Evolutionary conservation across 768 basidiomycete species (phyloP), one percentile per base, ranked within the genome.

Genomic region (Mycena belliarum): DNA sequence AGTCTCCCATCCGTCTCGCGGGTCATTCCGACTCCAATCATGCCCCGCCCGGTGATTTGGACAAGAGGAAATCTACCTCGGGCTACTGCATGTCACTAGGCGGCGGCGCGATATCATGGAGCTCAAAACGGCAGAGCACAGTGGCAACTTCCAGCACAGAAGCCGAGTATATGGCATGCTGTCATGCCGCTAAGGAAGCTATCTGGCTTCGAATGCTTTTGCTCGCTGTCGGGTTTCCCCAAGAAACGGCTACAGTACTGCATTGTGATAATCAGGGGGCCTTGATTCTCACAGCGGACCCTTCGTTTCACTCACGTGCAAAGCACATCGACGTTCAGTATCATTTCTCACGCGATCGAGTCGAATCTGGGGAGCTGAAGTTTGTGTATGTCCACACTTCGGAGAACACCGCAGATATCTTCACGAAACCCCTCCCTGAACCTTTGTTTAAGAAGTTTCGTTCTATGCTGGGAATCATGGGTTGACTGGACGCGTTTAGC

Each of bases 281-380:
- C 14, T 20, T 72, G 5, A 49, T 58, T 6, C 55, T 70, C 4
- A 46, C 66, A 0, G 48, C 54, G 2, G 68, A 74, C 51, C 66
- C 69, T 4, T 54, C 63, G 15, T 66, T 65, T 51, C 70, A 73
- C 43, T 37, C 64, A 8, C 59, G 68, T 18, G 63, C 70, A 1
- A 75, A 75, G 54, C 74, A 76, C 59, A 70, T 74, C 45, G 68
- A 71, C 38, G 66, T 72, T 16, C 63, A 65, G 2, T 66, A 70
- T 41, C 72, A 76, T 48, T 72, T 65, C 62, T 69, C 75, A 29
- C 68, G 70, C 6, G 67, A 75, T 18, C 63, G 66, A 26, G 60
- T 70, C 9, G 49, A 59, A 16, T 57, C 64, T 20, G 65, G 63
- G 4, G 55, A 60, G 10, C 55, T 78, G 24, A 20, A 25, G 0